A percentile compares a stretch with the other conserved stretches of the same genome.
Conservation (phyloP, 441 rosid species). For the Omphalea diandra region DNA sequence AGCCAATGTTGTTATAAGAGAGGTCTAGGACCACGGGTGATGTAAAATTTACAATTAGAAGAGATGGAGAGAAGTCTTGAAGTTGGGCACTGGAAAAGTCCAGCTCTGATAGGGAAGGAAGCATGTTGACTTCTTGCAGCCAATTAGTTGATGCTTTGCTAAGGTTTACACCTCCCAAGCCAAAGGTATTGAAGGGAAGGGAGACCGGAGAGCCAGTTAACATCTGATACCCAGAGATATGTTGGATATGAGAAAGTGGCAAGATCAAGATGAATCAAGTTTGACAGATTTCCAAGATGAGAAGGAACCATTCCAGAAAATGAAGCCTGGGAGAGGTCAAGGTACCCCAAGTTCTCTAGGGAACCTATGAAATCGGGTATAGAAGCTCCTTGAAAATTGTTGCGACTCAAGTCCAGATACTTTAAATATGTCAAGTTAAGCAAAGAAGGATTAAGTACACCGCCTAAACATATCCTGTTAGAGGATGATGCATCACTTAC, state of each 20-base stretch:
- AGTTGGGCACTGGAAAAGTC: conserved; percentile 8
- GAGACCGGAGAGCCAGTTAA: background rate
- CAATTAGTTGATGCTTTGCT: conserved; percentile 14
- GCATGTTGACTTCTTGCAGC: conserved; percentile 16
- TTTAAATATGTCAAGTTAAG: too few species aligned
- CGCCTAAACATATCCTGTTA: too few species aligned
- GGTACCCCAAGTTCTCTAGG: too few species aligned
- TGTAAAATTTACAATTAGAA: conserved; percentile 14
- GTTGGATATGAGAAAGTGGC: too few species aligned
- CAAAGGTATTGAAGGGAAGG: background rate
- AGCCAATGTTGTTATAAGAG: conserved; percentile 8
- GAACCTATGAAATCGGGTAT: too few species aligned
- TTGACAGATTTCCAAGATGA: background rate
- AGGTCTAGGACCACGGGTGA: conserved; percentile 13
- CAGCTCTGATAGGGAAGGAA: conserved; percentile 27
- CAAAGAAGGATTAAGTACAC: too few species aligned
- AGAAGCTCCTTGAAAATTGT: too few species aligned
- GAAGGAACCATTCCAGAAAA: too few species aligned
- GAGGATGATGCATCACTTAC: too few species aligned
- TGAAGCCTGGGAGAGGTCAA: too few species aligned
- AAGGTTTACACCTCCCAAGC: background rate
- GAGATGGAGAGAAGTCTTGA: background rate
- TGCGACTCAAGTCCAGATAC: too few species aligned
- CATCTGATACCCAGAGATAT: background rate
- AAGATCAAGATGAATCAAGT: background rate